Base-by-base conservation (phyloP, 2,329 filamentous ascomycete species). In the Ophiostoma pallidulum region DNA sequence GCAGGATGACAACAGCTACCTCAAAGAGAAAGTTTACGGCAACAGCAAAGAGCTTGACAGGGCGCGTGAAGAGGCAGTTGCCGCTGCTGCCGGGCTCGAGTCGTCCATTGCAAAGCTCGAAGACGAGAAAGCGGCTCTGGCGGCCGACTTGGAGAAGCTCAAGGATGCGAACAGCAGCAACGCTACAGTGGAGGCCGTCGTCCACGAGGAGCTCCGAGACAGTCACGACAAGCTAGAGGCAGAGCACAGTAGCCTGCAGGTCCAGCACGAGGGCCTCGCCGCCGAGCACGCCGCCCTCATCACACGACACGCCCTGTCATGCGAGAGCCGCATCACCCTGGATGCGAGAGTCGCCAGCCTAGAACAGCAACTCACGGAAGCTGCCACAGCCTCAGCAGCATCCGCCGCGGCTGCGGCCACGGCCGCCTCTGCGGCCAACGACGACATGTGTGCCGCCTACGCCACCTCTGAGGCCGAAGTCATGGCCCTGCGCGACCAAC, bases 401-500 rank as follows among this genome's bases (percentile, higher is more conserved):
- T n/a, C n/a, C n/a, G n/a, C n/a, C n/a, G n/a, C n/a, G n/a, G n/a
- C n/a, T n/a, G n/a, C n/a, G n/a, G n/a, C n/a, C n/a, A n/a, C n/a
- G n/a, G n/a, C n/a, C n/a, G n/a, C n/a, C n/a, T n/a, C n/a, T n/a
- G n/a, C n/a, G n/a, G n/a, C n/a, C n/a, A n/a, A n/a, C 8, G 47
- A 42, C 1, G 32, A 52, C 28, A 38, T 54, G 22, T 22, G 29
- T 3, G 38, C 52, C 3, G 42, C 51, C 0, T 44, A 31, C 18
- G 19, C 42, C 12, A 33, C 44, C 10, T 42, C 53, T 3, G 46
- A 40, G 2, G 48, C 50, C 2, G 49, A 54, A 12, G 29, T 50
- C 8, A 28, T 40, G 29, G 39, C 41, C 4, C 53, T 57, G 29
- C 51, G 43, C 3, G 35, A 35, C 24, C 49, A 56, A 40, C 29